Conservation (phyloP, 1,284 basidiomycete species). For the Puccinia brachypodii region DNA sequence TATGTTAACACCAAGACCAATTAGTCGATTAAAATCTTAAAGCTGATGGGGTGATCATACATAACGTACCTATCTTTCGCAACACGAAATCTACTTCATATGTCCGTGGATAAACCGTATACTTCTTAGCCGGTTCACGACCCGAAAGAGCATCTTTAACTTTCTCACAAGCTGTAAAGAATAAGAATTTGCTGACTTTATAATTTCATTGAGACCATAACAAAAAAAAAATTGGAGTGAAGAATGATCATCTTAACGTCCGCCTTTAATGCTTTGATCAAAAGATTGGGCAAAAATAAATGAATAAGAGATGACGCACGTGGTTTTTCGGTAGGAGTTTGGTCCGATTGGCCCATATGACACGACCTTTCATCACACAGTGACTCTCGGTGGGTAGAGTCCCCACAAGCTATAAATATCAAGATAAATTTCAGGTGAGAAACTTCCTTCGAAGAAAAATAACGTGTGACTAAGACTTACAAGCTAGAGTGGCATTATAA, state of each 20-base stretch:
- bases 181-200: constrained; percentile 4
- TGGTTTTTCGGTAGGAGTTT: not conserved
- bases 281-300: no score
- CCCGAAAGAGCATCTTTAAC: not conserved
- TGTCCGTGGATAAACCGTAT: not conserved
- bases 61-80: not conserved
- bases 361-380: not conserved
- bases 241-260: no score
- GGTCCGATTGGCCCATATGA: constrained; percentile 7
- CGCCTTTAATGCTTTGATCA: no score
- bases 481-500: not conserved
- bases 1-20: no score
- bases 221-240: no score
- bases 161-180: not conserved
- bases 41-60: no score
- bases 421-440: not conserved
- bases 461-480: not conserved
- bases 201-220: no score
- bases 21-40: no score
- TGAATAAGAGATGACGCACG: no score
- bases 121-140: not conserved
- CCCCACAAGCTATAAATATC: not conserved
- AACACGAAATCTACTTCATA: not conserved
- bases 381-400: not conserved
- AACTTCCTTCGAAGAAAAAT: no score